Evolutionary conservation across 208 protist species (phyloP).

Genomic region (Leishmania guyanensis): DNA sequence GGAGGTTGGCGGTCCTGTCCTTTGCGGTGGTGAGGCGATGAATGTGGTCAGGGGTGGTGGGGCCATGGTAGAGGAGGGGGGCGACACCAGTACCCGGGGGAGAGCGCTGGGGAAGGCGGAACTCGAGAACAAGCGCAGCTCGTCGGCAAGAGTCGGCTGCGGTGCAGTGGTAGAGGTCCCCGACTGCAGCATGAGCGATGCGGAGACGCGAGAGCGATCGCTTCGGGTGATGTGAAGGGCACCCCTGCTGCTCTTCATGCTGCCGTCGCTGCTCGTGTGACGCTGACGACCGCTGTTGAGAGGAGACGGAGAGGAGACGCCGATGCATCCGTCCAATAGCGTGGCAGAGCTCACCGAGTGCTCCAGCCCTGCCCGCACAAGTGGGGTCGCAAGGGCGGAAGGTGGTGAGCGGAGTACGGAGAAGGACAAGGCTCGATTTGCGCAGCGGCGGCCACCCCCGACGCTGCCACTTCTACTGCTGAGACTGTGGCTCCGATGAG

Average conservation of each 20-base stretch:
- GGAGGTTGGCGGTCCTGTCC: background rate
- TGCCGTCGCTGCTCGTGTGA: conserved; percentile 2
- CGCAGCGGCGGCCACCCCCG: background rate
- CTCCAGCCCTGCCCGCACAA: conserved; percentile 1
- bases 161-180: background rate
- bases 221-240: background rate
- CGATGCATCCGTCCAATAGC: background rate
- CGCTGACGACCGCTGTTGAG: conserved; percentile 5
- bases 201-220: background rate
- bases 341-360: background rate
- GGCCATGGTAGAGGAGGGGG: background rate
- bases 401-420: conserved; percentile 20
- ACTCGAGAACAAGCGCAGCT: conserved; percentile 25
- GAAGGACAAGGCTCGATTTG: conserved; percentile 24
- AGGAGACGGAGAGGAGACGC: conserved; percentile 1
- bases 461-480: conserved; percentile 1
- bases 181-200: background rate
- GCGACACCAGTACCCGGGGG: background rate
- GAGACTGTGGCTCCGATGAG: conserved; percentile 13
- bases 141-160: conserved; percentile 24
- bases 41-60: conserved; percentile 1
- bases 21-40: conserved; percentile 16
- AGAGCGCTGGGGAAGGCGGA: conserved; percentile 3
- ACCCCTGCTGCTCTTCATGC: background rate
- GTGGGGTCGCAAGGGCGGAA: background rate